A percentile compares a stretch with the other conserved stretches of the same genome.
phyloP scores from a whole-genome alignment of 2,329 filamentous ascomycete genomes.

The Neospermospora avenae region DNA sequence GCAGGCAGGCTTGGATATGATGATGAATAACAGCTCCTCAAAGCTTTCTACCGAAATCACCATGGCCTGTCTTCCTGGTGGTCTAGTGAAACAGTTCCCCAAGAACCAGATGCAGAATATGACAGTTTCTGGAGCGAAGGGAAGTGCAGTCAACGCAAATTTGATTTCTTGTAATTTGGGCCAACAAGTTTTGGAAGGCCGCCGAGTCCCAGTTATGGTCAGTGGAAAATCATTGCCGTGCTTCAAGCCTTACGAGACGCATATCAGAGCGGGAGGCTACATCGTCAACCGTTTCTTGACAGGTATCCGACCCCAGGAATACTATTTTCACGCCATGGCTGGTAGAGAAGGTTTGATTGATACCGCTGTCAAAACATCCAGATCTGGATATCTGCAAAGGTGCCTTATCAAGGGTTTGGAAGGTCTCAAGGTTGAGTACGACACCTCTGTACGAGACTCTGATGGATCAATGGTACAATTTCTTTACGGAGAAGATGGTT shows the following conservation, averaged over 20 bases:
- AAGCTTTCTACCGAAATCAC: conserved; percentile 77
- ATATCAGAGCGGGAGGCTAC: conserved; percentile 86
- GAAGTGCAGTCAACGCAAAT: conserved; percentile 88
- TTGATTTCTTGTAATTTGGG: conserved; percentile 97
- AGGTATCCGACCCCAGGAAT: conserved; percentile 93
- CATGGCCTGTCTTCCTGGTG: conserved; percentile 71
- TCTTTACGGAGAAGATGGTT: conserved; percentile 91
- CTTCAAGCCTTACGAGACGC: conserved; percentile 88
- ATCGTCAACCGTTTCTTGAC: conserved; percentile 97
- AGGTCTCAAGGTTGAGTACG: conserved; percentile 86
- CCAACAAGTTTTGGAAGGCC: conserved; percentile 92
- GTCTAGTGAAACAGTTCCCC: conserved; percentile 87
- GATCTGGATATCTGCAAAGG: conserved; percentile 92
- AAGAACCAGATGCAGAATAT: conserved; percentile 99
- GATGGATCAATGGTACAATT: conserved; percentile 95
- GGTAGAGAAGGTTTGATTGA: conserved; percentile 97
- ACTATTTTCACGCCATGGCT: conserved; percentile 99
- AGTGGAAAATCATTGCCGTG: conserved; percentile 95
- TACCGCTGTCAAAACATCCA: conserved; percentile 96
- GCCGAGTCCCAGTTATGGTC: conserved; percentile 94
- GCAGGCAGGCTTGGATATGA: conserved; percentile 82
- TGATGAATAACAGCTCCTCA: conserved; percentile 71
- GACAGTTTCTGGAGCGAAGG: conserved; percentile 96
- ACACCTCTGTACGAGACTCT: conserved; percentile 88
- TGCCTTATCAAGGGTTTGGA: conserved; percentile 99